Evolutionary conservation across 257 asterid genomes (phyloP).

Genomic region (Solanum appendiculatum): DNA sequence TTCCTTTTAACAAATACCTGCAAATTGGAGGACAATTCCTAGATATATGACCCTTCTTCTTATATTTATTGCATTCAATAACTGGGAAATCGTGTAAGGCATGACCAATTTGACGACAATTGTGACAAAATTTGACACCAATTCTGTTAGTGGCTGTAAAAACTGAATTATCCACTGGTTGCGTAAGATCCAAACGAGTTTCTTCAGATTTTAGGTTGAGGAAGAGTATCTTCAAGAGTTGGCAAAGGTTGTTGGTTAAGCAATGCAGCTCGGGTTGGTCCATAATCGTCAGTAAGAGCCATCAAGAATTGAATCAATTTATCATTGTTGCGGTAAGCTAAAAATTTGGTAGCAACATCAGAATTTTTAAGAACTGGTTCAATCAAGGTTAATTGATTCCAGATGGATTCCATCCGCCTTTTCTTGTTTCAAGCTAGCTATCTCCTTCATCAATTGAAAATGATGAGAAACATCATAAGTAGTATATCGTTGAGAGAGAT

Average conservation of each 20-base stretch:
- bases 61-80: no score
- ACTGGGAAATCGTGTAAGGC: background rate
- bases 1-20: background rate
- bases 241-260: background rate
- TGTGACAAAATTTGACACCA: background rate
- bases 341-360: background rate
- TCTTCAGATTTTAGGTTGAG: background rate
- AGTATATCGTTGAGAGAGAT: background rate
- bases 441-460: background rate
- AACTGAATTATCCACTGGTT: background rate
- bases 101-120: background rate
- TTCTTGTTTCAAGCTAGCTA: no score
- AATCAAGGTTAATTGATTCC: background rate
- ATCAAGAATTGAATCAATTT: slow-evolving; percentile 6
- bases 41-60: background rate
- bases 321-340: background rate
- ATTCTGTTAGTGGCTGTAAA: background rate
- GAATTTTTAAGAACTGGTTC: background rate
- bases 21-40: background rate
- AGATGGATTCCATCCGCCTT: background rate
- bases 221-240: background rate
- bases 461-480: background rate
- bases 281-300: slow-evolving; percentile 9
- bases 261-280: background rate
- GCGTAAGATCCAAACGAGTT: background rate